A percentile compares a stretch with the other conserved stretches of the same genome.
Evolutionary conservation across 2,329 filamentous ascomycete species (phyloP).

Genomic region (Dactylellina sp.): DNA sequence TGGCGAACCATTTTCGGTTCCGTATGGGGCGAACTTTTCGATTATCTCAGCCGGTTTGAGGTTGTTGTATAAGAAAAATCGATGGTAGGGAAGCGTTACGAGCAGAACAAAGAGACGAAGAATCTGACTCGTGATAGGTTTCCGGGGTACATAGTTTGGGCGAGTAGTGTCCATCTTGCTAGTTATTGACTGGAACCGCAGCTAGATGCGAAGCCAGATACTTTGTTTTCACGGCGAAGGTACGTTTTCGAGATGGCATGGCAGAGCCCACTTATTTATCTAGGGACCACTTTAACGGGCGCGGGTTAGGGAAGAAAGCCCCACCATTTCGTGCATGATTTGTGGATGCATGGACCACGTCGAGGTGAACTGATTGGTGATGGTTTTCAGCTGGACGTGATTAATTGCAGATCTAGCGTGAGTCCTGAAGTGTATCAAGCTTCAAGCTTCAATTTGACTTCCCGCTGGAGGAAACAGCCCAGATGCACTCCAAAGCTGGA

Average conservation of each 20-base stretch:
- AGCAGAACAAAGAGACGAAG: slow-evolving; percentile 24
- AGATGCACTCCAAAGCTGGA: not conserved
- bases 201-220: not conserved
- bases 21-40: slow-evolving; percentile 24
- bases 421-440: not conserved
- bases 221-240: too few species aligned
- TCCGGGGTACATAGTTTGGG: not conserved
- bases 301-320: not conserved
- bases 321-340: not conserved
- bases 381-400: not conserved
- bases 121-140: slow-evolving; percentile 19
- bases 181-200: not conserved
- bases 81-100: slow-evolving; percentile 28
- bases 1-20: slow-evolving; percentile 31
- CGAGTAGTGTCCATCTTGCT: slow-evolving; percentile 3
- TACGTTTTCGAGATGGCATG: too few species aligned
- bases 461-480: not conserved
- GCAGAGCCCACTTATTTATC: too few species aligned
- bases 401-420: not conserved
- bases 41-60: slow-evolving; percentile 26
- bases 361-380: slow-evolving; percentile 1
- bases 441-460: not conserved
- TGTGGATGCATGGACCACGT: not conserved
- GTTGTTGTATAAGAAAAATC: slow-evolving; percentile 37
- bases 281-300: not conserved